Conservation (phyloP, 352 stramenopile species). For the Pythium rishiriense region DNA sequence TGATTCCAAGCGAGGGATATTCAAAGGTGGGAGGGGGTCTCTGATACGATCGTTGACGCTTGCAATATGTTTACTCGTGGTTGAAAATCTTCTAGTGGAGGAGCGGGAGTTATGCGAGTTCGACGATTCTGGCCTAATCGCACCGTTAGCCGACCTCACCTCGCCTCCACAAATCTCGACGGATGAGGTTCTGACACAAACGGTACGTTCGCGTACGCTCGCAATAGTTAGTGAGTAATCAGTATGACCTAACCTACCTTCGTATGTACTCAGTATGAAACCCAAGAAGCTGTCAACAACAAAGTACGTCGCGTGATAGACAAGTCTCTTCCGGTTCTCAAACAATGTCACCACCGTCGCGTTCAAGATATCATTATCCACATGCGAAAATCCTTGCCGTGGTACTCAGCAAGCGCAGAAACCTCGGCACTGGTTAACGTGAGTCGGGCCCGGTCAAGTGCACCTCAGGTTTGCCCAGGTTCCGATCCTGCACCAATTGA, state of each 20-base stretch:
- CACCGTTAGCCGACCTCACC: not conserved
- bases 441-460: not conserved
- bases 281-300: constrained; percentile 34
- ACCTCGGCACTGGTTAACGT: not conserved
- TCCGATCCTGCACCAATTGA: constrained; percentile 23
- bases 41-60: no score
- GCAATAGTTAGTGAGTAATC: no score
- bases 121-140: constrained; percentile 1
- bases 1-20: not conserved
- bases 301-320: constrained; percentile 36
- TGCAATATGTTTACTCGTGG: no score
- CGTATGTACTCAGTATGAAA: constrained; percentile 16
- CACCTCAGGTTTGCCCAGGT: not conserved
- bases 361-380: constrained; percentile 36
- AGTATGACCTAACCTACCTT: not conserved
- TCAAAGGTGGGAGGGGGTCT: constrained; percentile 7
- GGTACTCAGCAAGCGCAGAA: not conserved
- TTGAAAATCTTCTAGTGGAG: not conserved
- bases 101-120: constrained; percentile 15
- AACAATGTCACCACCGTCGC: constrained; percentile 44
- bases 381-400: constrained; percentile 36
- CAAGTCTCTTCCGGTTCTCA: constrained; percentile 32
- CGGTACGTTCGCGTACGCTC: no score
- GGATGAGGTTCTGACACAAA: constrained; percentile 10
- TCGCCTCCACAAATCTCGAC: constrained; percentile 7